These are phyloP conservation scores for Phaeophleospora eucalypticola DNA, from an alignment of 2,329 filamentous ascomycete genomes.

Conservation along the genomic window DNA sequence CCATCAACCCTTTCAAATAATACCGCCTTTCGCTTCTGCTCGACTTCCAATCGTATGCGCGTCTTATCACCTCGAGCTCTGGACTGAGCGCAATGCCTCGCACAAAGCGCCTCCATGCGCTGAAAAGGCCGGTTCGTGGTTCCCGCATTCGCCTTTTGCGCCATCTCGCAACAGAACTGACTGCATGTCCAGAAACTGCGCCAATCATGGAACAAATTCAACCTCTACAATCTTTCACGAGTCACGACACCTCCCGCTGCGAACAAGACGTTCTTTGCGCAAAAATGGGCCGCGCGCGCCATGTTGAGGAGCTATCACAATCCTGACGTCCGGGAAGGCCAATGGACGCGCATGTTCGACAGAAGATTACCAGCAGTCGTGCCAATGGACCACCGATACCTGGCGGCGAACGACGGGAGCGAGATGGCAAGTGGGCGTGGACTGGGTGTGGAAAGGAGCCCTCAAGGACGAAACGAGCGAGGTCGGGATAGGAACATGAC, in stretches of 20 bases:
- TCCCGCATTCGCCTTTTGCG: no score
- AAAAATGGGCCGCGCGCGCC: conserved; percentile 94
- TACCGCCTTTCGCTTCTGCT: no score
- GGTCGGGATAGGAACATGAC: conserved; percentile 7
- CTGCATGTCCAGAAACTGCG: conserved; percentile 97
- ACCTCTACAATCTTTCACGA: conserved; percentile 79
- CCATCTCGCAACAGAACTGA: no score
- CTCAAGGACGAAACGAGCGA: conserved; percentile 1
- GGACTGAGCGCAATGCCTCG: conserved; percentile 24
- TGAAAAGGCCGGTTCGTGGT: conserved; percentile 46
- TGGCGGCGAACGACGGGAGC: conserved; percentile 77
- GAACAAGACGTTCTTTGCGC: conserved; percentile 80
- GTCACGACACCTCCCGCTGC: conserved; percentile 44
- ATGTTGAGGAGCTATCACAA: conserved; percentile 84
- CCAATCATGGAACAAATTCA: conserved; percentile 97
- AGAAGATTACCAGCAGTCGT: conserved; percentile 76
- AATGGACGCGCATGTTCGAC: conserved; percentile 92
- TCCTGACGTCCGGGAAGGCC: conserved; percentile 85
- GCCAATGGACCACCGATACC: conserved; percentile 74
- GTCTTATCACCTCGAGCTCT: no score
- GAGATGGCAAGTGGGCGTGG: conserved; percentile 80
- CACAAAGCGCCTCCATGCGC: conserved; percentile 57
- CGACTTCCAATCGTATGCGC: not conserved
- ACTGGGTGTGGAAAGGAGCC: conserved; percentile 55
- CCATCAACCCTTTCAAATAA: no score